Evolutionary conservation across 176 grass and related monocot genomes (phyloP), one percentile per base, ranked within the genome.

Genomic region (Poa pratensis): DNA sequence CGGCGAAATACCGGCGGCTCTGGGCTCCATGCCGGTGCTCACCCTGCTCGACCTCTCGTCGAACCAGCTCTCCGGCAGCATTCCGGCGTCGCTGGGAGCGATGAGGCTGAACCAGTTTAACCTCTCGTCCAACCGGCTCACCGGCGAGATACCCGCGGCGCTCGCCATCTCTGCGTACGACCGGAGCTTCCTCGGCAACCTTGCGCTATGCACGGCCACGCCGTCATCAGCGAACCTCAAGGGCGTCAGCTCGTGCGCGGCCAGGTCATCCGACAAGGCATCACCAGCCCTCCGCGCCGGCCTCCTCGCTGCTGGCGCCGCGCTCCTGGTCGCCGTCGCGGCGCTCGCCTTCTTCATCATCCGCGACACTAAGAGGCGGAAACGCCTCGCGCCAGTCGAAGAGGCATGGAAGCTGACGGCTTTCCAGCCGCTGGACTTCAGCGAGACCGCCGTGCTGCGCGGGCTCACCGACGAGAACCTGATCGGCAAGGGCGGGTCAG

Each of bases 391-490:
- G 28, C 78, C 49, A 45, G 66, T 69, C 0, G 83, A 91, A n/a
- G 75, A 79, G 68, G 55, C 22, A 2, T 96, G 93, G 96, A 99
- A 96, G 79, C 79, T 99, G 19, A 99, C 88, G 34, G 86, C 91
- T 15, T 96, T 96, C 90, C 90, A 94, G 39, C 17, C 55, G 2
- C 64, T 99, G 43, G 82, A 96, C 28, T 99, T 99, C 71, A 24
- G 85, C 7, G 93, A 96, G 83, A 60, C 76, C 23, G 46, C 73
- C 68, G 79, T 99, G 45, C 32, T 84, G 28, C 83, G 70, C 12
- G 93, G 88, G 52, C 88, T 99, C 28, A 62, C 61, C 5, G 93
- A 99, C 64, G 93, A 99, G 34, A 99, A 96, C 83, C 18, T 88
- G 45, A 78, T 99, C 73, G 96, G 96, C 77, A 81, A 85, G 30